Evolutionary conservation across 768 basidiomycete species (phyloP).

Genomic region (Megacollybia marginata): DNA sequence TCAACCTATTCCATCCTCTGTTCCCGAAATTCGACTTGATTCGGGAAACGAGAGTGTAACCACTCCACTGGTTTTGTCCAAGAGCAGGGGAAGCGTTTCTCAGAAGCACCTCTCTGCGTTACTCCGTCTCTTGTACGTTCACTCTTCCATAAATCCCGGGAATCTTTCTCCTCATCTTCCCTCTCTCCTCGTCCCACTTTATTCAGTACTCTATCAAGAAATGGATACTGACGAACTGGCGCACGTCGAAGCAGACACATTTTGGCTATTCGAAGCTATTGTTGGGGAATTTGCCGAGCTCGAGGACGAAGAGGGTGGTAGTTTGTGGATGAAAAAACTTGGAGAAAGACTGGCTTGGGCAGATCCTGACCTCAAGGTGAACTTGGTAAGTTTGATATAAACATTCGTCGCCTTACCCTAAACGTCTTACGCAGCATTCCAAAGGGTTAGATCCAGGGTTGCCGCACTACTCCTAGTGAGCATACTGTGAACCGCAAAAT

Average conservation of each 20-base stretch:
- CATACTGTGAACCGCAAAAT: conserved; percentile 4
- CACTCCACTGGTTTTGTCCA: conserved; percentile 37
- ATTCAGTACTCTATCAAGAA: conserved; percentile 55
- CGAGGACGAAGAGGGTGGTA: conserved; percentile 60
- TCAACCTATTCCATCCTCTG: conserved; percentile 5
- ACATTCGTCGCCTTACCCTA: not conserved
- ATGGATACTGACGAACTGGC: conserved; percentile 50
- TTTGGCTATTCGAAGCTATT: conserved; percentile 75
- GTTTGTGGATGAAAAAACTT: conserved; percentile 55
- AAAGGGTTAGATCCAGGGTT: conserved; percentile 64
- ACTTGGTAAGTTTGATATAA: conserved; percentile 38
- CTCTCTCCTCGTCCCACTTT: conserved; percentile 63
- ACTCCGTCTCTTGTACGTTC: conserved; percentile 64
- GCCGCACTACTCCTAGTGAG: conserved; percentile 80
- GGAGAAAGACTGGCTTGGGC: conserved; percentile 54
- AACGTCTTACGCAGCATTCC: conserved; percentile 33
- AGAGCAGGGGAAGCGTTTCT: conserved; percentile 41
- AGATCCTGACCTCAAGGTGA: conserved; percentile 52
- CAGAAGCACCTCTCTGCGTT: conserved; percentile 56
- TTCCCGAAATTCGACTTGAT: conserved; percentile 36
- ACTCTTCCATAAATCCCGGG: conserved; percentile 65
- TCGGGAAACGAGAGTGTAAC: conserved; percentile 11
- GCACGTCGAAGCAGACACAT: conserved; percentile 74
- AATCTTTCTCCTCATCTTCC: conserved; percentile 62
- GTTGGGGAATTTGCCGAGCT: conserved; percentile 67